A percentile compares a stretch with the other conserved stretches of the same genome.
Evolutionary conservation across 441 rosid species (phyloP).

Genomic region (Erodium texanum): DNA sequence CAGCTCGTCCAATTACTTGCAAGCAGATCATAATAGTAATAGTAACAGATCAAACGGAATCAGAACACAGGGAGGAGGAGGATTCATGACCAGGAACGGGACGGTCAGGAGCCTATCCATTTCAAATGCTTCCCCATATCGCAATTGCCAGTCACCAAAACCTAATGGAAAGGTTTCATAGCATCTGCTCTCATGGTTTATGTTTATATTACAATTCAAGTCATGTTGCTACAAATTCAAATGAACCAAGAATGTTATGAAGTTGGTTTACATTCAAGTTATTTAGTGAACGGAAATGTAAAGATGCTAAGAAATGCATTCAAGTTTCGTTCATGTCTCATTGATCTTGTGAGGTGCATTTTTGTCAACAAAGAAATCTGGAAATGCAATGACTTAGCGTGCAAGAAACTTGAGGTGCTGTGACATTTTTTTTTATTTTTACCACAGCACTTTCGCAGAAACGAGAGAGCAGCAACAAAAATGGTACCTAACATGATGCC

Average conservation of each 20-base stretch:
- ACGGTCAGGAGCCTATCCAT: constrained; percentile 51
- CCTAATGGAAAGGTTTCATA: constrained; percentile 42
- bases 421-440: no score
- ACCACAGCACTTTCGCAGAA: no score
- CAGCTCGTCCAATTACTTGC: constrained; percentile 59
- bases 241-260: background rate
- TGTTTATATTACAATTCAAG: background rate
- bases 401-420: background rate
- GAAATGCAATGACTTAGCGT: background rate
- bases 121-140: constrained; percentile 31
- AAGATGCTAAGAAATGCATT: no score
- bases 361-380: no score
- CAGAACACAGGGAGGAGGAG: constrained; percentile 34
- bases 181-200: background rate
- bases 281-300: background rate
- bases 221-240: background rate
- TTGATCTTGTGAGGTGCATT: no score
- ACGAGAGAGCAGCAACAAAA: background rate
- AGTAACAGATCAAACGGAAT: constrained; percentile 13
- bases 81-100: constrained; percentile 46
- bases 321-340: no score
- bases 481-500: background rate
- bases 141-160: constrained; percentile 42
- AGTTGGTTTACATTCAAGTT: background rate
- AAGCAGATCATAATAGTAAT: constrained; percentile 33